Conservation (phyloP, 2,329 filamentous ascomycete genomes). For the Cladosporium sp. region DNA sequence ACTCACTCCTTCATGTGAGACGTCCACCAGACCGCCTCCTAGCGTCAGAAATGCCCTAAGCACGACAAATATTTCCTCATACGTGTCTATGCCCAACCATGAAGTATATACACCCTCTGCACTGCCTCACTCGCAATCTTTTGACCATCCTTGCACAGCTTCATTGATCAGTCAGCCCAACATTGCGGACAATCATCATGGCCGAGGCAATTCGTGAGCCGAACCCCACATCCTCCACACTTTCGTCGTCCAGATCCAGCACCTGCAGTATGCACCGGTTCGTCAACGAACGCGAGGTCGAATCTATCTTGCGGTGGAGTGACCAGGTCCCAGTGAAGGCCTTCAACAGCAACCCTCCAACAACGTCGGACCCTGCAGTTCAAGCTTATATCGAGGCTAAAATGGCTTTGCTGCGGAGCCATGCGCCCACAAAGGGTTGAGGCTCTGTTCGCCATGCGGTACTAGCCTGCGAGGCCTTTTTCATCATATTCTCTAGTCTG, state of each 20-base stretch:
- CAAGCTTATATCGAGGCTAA: conserved; percentile 32
- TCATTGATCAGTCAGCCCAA: background rate
- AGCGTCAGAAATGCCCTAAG: background rate
- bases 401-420: conserved; percentile 29
- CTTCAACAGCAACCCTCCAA: background rate
- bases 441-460: background rate
- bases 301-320: conserved; percentile 26
- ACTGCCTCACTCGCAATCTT: background rate
- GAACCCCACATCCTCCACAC: background rate
- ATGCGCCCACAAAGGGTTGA: conserved; percentile 11
- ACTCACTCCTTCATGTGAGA: background rate
- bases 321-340: conserved; percentile 18
- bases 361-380: conserved; percentile 22
- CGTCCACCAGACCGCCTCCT: background rate
- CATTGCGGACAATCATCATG: background rate
- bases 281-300: conserved; percentile 18
- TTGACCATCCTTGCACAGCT: background rate
- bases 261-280: conserved; percentile 14
- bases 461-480: background rate
- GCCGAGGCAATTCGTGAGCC: background rate
- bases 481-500: too few relatives aligned
- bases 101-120: background rate
- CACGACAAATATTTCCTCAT: background rate
- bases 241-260: background rate
- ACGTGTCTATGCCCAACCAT: background rate